phyloP scores from a whole-genome alignment of 495 filamentous ascomycete species.

The Thermothielavioides terrestris region DNA sequence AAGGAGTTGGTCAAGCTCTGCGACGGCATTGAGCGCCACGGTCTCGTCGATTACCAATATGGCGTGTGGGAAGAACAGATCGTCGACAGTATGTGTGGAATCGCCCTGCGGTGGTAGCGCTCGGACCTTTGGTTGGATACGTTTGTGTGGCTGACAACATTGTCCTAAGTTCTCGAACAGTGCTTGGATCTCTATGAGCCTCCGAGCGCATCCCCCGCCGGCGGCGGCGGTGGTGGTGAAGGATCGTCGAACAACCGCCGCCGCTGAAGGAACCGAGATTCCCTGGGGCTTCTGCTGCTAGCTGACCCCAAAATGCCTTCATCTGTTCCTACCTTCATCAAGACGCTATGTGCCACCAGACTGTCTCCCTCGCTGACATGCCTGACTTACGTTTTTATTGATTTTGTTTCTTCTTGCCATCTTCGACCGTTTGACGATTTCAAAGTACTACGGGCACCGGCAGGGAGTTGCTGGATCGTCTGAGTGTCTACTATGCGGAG shows the following conservation, averaged over 20 bases:
- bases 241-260: slow-evolving; percentile 11
- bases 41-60: slow-evolving; percentile 93
- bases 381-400: too few relatives aligned
- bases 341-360: too few relatives aligned
- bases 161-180: slow-evolving; percentile 50
- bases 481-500: too few relatives aligned
- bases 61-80: slow-evolving; percentile 96
- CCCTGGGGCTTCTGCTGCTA: not conserved
- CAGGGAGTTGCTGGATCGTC: too few relatives aligned
- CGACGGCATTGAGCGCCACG: slow-evolving; percentile 78
- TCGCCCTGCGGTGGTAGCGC: too few relatives aligned
- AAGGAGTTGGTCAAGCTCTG: slow-evolving; percentile 72
- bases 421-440: too few relatives aligned
- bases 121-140: not conserved
- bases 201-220: slow-evolving; percentile 26
- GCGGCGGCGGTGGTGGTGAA: slow-evolving; percentile 13
- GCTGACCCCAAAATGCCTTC: not conserved
- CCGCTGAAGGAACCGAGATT: not conserved
- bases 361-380: too few relatives aligned
- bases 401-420: too few relatives aligned
- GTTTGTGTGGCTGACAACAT: slow-evolving; percentile 1
- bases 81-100: slow-evolving; percentile 66
- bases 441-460: too few relatives aligned
- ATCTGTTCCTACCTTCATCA: not conserved
- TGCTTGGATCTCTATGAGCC: slow-evolving; percentile 53